Conservation (phyloP, 1,139 yeast genomes). For the Blastobotrys elegans region DNA sequence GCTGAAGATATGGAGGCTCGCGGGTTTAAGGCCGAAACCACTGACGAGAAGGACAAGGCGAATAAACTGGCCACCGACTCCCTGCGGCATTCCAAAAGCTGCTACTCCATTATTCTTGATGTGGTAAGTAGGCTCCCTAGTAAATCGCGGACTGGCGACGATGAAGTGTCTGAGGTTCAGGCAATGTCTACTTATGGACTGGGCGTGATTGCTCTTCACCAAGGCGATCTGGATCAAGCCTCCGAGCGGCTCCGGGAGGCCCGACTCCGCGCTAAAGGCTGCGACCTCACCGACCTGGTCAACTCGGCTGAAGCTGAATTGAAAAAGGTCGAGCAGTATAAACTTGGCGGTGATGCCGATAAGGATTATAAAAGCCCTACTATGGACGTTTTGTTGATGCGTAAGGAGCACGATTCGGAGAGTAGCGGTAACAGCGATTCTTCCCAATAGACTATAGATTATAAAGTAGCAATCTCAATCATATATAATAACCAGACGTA, state of each 20-base stretch:
- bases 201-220: constrained; percentile 70
- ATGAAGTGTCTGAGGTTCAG: constrained; percentile 54
- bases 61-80: constrained; percentile 22
- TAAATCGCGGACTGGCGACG: constrained; percentile 38
- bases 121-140: constrained; percentile 51
- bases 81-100: constrained; percentile 20
- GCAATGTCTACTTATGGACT: constrained; percentile 81
- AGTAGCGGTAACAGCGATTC: too few species aligned
- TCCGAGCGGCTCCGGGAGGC: constrained; percentile 63
- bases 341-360: constrained; percentile 25
- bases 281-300: constrained; percentile 60
- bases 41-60: constrained; percentile 16
- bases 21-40: constrained; percentile 34
- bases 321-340: constrained; percentile 40
- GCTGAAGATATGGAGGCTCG: constrained; percentile 61
- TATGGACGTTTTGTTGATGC: constrained; percentile 24
- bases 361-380: constrained; percentile 18
- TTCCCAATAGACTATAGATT: too few species aligned
- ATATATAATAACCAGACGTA: too few species aligned
- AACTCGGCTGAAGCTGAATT: constrained; percentile 64
- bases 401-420: background rate
- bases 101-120: constrained; percentile 40
- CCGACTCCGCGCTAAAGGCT: constrained; percentile 61
- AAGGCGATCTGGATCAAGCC: constrained; percentile 52
- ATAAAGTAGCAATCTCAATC: too few species aligned